A percentile compares a stretch with the other conserved stretches of the same genome.
Evolutionary conservation across 306 rosid genomes (phyloP).

Genomic region (Corylus avellana): DNA sequence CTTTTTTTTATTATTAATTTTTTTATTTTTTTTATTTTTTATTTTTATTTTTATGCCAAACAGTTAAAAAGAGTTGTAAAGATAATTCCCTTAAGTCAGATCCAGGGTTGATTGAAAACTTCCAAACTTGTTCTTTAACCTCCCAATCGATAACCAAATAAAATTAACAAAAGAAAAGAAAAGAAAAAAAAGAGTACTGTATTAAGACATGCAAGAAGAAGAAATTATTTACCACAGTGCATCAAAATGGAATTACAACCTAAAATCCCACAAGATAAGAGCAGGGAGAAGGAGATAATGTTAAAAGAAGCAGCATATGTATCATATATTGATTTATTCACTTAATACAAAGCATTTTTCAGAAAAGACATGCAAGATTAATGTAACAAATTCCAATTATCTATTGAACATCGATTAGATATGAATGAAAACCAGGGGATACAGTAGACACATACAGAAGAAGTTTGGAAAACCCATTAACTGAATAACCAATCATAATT

Average conservation of each 20-base stretch:
- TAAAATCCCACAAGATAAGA: background rate
- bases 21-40: too few species aligned
- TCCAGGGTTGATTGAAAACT: background rate
- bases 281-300: background rate
- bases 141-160: background rate
- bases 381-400: background rate
- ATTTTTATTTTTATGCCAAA: background rate
- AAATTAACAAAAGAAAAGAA: background rate
- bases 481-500: background rate
- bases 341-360: background rate
- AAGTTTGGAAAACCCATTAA: conserved; percentile 11
- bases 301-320: background rate
- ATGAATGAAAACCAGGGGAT: background rate
- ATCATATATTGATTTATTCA: background rate
- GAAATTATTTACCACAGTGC: background rate
- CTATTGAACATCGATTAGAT: background rate
- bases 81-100: background rate
- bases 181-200: too few species aligned
- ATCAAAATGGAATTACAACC: background rate
- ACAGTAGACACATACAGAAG: conserved; percentile 1
- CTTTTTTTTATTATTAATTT: background rate
- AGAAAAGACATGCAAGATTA: background rate
- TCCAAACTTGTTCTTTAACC: background rate
- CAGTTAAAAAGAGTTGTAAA: background rate
- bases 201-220: background rate